phyloP scores from a whole-genome alignment of 176 grass and related monocot species.

The Aegilops bicornis region DNA sequence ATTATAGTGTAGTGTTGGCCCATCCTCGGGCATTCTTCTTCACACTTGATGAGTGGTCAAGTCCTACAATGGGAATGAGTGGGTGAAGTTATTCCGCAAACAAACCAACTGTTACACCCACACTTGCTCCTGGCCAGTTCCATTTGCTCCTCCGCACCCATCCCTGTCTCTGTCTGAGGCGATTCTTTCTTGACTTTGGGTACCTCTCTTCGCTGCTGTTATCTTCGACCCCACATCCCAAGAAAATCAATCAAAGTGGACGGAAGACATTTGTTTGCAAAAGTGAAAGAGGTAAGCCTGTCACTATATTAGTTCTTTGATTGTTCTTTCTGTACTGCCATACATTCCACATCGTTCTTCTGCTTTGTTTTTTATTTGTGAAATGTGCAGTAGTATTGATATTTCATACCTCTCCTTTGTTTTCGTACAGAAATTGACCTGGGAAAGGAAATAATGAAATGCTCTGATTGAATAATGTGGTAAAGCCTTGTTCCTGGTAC shows the following conservation, averaged over 20 bases:
- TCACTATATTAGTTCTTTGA: background rate
- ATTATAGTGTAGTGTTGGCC: slow-evolving; percentile 26
- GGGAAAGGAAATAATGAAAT: background rate
- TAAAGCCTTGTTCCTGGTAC: slow-evolving; percentile 4
- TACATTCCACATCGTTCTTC: background rate
- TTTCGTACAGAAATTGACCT: background rate
- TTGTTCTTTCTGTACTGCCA: background rate
- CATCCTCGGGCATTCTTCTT: background rate
- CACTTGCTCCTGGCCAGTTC: background rate
- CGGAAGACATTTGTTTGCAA: background rate
- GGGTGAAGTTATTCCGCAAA: slow-evolving; percentile 18
- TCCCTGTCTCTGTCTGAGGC: background rate
- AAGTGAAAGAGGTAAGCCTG: slow-evolving; percentile 16
- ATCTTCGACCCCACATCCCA: background rate
- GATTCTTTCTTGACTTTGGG: background rate
- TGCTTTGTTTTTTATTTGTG: background rate
- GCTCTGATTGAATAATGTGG: slow-evolving; percentile 21
- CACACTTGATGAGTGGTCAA: background rate
- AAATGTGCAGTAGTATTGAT: background rate
- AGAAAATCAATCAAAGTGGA: background rate
- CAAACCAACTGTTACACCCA: slow-evolving; percentile 12
- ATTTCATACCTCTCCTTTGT: background rate
- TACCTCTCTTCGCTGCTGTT: background rate
- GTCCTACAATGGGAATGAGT: slow-evolving; percentile 19
- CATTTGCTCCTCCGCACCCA: background rate